Conservation (phyloP, 177 flowering plant species). For the Vitis hybrid region DNA sequence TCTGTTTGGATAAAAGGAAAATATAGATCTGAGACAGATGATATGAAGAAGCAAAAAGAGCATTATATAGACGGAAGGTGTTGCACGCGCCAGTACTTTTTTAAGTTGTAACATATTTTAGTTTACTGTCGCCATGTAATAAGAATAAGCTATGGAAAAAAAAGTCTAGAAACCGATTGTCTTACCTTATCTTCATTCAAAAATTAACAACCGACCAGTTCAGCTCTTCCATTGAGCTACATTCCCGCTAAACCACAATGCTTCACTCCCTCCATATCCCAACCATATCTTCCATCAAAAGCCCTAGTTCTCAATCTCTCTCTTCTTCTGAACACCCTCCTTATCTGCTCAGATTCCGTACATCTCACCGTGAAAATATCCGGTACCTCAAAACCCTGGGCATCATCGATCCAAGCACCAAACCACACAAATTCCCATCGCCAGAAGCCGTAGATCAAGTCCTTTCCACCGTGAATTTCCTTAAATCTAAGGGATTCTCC, state of each 20-base stretch:
- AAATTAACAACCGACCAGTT: too few relatives aligned
- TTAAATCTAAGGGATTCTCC: conserved; percentile 61
- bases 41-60: too few relatives aligned
- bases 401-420: conserved; percentile 31
- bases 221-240: too few relatives aligned
- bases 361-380: conserved; percentile 49
- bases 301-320: conserved; percentile 2
- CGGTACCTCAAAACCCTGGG: conserved; percentile 54
- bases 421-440: conserved; percentile 27
- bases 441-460: conserved; percentile 28
- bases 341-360: conserved; percentile 38
- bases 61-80: too few relatives aligned
- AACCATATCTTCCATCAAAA: background rate
- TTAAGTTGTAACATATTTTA: too few relatives aligned
- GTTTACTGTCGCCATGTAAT: too few relatives aligned
- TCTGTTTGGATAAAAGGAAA: too few relatives aligned
- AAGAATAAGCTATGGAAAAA: too few relatives aligned
- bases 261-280: conserved; percentile 12
- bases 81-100: too few relatives aligned
- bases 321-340: conserved; percentile 16
- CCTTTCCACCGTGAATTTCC: conserved; percentile 41
- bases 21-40: too few relatives aligned
- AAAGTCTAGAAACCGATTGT: too few relatives aligned
- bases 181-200: too few relatives aligned
- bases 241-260: conserved; percentile 7